phyloP scores from a whole-genome alignment of 192 early-diverging fungal species.

The Coemansia sp. region DNA sequence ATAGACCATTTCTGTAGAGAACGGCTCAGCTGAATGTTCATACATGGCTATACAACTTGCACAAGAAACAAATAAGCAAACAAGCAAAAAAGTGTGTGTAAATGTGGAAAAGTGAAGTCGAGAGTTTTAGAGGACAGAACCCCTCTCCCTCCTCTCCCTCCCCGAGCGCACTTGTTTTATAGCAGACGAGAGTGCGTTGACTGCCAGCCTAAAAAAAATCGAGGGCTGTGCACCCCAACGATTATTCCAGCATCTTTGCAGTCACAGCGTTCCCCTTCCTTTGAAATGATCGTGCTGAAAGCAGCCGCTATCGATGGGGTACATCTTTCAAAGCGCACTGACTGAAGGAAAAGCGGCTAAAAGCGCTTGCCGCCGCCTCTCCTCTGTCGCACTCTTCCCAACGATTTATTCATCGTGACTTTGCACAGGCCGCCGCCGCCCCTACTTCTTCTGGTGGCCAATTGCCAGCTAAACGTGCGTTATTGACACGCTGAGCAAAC shows the following conservation, averaged over 20 bases:
- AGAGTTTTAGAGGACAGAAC: no score
- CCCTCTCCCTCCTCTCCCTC: no score
- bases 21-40: no score
- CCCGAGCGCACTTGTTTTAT: not conserved
- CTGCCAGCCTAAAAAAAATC: not conserved
- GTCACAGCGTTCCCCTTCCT: not conserved
- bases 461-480: not conserved
- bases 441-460: not conserved
- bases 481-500: not conserved
- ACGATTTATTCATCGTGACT: not conserved
- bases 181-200: not conserved
- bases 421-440: no score
- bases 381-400: no score
- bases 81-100: no score
- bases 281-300: not conserved
- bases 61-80: no score
- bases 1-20: not conserved
- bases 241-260: not conserved
- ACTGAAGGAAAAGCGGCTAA: not conserved
- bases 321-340: not conserved
- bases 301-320: not conserved
- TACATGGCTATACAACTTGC: no score
- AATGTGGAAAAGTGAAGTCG: no score
- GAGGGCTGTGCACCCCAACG: not conserved
- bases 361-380: no score